Evolutionary conservation across 106 monocot species (phyloP).

Genomic region (Cymbidium sinense): DNA sequence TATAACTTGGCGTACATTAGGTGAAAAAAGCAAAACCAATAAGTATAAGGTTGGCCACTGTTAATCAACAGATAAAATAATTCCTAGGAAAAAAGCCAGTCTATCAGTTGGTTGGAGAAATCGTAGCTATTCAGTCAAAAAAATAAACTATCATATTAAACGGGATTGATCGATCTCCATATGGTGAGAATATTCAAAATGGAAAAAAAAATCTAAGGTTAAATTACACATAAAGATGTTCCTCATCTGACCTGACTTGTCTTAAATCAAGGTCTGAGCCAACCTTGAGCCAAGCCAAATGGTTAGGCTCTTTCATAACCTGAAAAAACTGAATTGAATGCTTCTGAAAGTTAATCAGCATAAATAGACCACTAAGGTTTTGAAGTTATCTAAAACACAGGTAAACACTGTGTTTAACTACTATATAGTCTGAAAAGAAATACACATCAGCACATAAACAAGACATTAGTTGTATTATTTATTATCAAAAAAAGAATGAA

Average conservation of each 20-base stretch:
- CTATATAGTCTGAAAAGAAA: not conserved
- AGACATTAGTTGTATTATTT: not conserved
- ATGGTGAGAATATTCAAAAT: constrained; percentile 2
- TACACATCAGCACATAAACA: not conserved
- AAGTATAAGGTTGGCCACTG: too few relatives aligned
- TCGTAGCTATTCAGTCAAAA: not conserved
- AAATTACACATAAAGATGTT: constrained; percentile 4
- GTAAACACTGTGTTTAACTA: not conserved
- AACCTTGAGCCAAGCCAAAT: constrained; percentile 27
- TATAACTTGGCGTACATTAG: not conserved
- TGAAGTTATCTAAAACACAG: constrained; percentile 5
- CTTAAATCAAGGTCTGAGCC: constrained; percentile 30
- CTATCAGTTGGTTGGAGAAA: not conserved
- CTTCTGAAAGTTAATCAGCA: constrained; percentile 18
- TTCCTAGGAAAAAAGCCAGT: not conserved
- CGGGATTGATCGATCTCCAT: not conserved
- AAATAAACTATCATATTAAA: not conserved
- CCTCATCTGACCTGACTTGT: constrained; percentile 30
- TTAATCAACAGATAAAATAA: not conserved
- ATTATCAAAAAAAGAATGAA: not conserved
- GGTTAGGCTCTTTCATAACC: constrained; percentile 25
- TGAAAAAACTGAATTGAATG: constrained; percentile 22
- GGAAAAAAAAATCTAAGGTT: not conserved
- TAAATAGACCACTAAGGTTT: constrained; percentile 6
- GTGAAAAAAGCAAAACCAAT: too few relatives aligned